Conservation (phyloP, 176 grass and related monocot genomes). For the Oryza punctata region DNA sequence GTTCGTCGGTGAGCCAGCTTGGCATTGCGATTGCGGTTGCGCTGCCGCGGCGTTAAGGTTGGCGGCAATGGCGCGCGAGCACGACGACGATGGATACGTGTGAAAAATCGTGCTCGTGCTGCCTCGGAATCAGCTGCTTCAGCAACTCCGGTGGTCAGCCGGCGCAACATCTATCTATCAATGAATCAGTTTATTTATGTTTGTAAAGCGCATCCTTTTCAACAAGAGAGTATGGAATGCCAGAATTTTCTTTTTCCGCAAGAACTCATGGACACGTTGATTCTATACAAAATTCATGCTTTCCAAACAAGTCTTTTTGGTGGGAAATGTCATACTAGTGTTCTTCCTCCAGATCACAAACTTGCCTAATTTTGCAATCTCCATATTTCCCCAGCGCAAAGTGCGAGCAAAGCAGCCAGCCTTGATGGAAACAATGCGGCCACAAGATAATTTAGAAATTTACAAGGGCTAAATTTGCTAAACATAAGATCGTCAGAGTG, state of each 20-base stretch:
- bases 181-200: not conserved
- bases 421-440: not conserved
- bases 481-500: not conserved
- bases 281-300: not conserved
- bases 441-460: slow-evolving; percentile 16
- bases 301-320: not conserved
- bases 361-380: not conserved
- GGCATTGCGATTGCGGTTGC: too few relatives aligned
- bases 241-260: not conserved
- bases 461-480: slow-evolving; percentile 16
- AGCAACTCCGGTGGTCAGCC: too few relatives aligned
- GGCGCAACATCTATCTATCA: too few relatives aligned
- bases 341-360: not conserved
- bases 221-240: not conserved
- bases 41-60: too few relatives aligned
- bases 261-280: not conserved
- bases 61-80: too few relatives aligned
- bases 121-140: too few relatives aligned
- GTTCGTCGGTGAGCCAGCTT: too few relatives aligned
- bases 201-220: not conserved
- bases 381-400: not conserved
- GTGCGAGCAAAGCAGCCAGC: not conserved
- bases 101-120: too few relatives aligned
- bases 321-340: not conserved
- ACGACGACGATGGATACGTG: too few relatives aligned